Percentiles rank a stretch among this genome's conserved stretches.
Evolutionary conservation across 2,329 filamentous ascomycete species (phyloP).

Genomic region (Trichoderma hamatum): DNA sequence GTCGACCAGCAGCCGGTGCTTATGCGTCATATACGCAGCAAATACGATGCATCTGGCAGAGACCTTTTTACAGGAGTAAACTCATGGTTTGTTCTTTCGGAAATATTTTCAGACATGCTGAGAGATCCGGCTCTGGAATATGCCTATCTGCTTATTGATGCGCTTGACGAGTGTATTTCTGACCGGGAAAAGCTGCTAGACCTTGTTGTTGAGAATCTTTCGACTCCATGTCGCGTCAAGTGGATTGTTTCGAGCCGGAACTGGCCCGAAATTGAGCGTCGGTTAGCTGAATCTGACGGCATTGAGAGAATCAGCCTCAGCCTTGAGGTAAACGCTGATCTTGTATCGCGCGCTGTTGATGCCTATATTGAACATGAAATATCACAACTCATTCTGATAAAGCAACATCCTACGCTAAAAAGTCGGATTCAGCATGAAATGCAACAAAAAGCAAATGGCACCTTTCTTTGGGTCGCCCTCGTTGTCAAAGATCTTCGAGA

Average conservation of each 20-base stretch:
- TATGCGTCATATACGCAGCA: conserved; percentile 39
- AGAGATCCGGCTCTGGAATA: conserved; percentile 37
- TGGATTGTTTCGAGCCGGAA: conserved; percentile 21
- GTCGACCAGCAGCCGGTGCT: conserved; percentile 39
- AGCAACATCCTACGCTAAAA: conserved; percentile 19
- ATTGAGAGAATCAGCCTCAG: not conserved
- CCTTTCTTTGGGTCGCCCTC: conserved; percentile 36
- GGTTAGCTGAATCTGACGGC: not conserved
- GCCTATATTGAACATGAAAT: conserved; percentile 12
- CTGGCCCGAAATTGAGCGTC: conserved; percentile 29
- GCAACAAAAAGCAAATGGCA: conserved; percentile 40
- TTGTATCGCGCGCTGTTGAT: conserved; percentile 1
- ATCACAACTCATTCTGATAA: not conserved
- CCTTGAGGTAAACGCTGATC: conserved; percentile 34
- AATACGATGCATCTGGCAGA: conserved; percentile 41
- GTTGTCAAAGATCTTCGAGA: conserved; percentile 27
- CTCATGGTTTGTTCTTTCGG: conserved; percentile 41
- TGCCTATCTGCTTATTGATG: conserved; percentile 48
- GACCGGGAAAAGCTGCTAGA: not conserved
- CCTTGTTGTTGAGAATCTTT: not conserved
- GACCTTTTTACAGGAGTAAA: conserved; percentile 46
- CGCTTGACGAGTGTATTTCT: conserved; percentile 49
- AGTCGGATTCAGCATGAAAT: conserved; percentile 30
- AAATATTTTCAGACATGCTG: conserved; percentile 47
- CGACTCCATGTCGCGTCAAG: not conserved